Evolutionary conservation across 495 filamentous ascomycete species (phyloP).

Genomic region (Tuber melanosporum): DNA sequence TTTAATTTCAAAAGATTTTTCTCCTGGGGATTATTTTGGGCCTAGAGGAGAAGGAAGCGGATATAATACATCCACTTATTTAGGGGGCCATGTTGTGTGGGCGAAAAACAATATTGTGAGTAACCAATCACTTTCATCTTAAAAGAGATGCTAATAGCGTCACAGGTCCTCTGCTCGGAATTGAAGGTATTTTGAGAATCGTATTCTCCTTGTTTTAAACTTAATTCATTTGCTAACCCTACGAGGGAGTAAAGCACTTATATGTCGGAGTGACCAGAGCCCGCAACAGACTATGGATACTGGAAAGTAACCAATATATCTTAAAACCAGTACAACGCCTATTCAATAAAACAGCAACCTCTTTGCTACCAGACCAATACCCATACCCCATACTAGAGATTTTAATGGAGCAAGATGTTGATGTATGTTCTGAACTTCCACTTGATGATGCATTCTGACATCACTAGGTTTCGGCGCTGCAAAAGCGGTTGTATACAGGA

Average conservation of each 20-base stretch:
- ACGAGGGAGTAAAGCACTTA: constrained; percentile 12
- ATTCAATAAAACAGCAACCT: constrained; percentile 10
- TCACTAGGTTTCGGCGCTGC: constrained; percentile 9
- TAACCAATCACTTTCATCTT: background rate
- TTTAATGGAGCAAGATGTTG: constrained; percentile 2
- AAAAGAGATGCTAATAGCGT: background rate
- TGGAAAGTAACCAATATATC: constrained; percentile 11
- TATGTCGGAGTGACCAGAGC: constrained; percentile 25
- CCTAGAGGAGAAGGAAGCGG: background rate
- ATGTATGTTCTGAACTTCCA: background rate
- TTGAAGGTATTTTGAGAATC: constrained; percentile 17
- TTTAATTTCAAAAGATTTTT: background rate
- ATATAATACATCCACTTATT: background rate
- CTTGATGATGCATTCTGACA: constrained; percentile 6
- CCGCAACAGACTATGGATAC: constrained; percentile 20
- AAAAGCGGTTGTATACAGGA: background rate
- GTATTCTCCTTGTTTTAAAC: background rate
- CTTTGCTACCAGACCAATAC: constrained; percentile 6
- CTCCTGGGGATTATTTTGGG: background rate
- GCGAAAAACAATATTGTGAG: constrained; percentile 13
- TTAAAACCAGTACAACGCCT: constrained; percentile 11
- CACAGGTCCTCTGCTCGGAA: constrained; percentile 22
- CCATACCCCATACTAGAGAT: constrained; percentile 12
- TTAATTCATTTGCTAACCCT: background rate
- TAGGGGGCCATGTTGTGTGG: background rate